Conservation (phyloP, 306 rosid species). For the Glycine soja region DNA sequence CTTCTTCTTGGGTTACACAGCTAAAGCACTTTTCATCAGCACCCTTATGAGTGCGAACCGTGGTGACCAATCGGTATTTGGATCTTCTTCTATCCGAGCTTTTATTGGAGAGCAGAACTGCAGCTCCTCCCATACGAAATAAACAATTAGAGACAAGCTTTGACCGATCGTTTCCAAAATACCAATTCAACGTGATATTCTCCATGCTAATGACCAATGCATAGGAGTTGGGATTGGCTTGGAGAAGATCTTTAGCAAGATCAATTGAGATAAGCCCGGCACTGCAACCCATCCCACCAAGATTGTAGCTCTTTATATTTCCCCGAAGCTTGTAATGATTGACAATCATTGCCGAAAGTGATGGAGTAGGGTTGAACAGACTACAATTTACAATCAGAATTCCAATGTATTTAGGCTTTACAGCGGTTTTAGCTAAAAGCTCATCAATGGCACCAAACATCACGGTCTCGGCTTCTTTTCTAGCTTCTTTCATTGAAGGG, state of each 20-base stretch:
- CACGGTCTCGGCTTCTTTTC: slow-evolving; percentile 87
- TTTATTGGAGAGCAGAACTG: slow-evolving; percentile 77
- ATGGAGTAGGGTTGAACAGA: slow-evolving; percentile 89
- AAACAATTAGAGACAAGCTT: slow-evolving; percentile 89
- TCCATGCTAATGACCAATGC: slow-evolving; percentile 92
- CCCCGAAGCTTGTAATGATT: slow-evolving; percentile 94
- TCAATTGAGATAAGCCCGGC: slow-evolving; percentile 89
- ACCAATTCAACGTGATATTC: slow-evolving; percentile 95
- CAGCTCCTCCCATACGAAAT: slow-evolving; percentile 95
- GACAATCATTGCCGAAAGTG: slow-evolving; percentile 89
- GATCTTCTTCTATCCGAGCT: slow-evolving; percentile 82
- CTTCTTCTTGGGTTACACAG: slow-evolving; percentile 94
- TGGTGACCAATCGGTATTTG: slow-evolving; percentile 69
- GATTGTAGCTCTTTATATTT: slow-evolving; percentile 74
- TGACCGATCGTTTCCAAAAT: slow-evolving; percentile 87
- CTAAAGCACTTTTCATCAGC: slow-evolving; percentile 86
- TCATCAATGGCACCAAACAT: slow-evolving; percentile 93
- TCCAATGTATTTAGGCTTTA: slow-evolving; percentile 87
- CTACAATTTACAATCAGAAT: slow-evolving; percentile 90
- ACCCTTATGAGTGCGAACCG: slow-evolving; percentile 89
- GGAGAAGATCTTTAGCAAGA: slow-evolving; percentile 91
- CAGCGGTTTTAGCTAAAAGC: slow-evolving; percentile 71
- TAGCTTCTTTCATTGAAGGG: slow-evolving; percentile 89
- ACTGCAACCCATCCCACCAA: slow-evolving; percentile 98
- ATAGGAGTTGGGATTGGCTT: slow-evolving; percentile 84